Evolutionary conservation across 257 asterid species (phyloP).

Genomic region (Capsicum chinense): DNA sequence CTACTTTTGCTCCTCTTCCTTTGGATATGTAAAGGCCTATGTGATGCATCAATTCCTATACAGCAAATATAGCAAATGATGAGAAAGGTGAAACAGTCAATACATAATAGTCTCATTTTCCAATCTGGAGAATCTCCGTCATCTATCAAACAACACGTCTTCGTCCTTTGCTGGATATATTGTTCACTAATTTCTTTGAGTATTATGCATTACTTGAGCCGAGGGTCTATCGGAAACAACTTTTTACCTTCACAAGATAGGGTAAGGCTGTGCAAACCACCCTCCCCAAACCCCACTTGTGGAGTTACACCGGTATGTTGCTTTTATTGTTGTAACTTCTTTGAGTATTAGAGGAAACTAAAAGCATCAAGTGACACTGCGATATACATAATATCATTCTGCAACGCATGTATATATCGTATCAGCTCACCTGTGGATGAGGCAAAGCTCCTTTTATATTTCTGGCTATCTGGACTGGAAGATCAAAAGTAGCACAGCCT

Average conservation of each 20-base stretch:
- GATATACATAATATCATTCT: background rate
- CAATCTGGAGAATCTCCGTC: background rate
- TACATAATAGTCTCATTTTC: background rate
- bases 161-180: background rate
- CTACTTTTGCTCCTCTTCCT: conserved; percentile 89
- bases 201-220: no score
- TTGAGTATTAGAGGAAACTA: background rate
- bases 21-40: conserved; percentile 83
- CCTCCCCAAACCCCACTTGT: no score
- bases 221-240: no score
- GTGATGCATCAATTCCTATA: conserved; percentile 82
- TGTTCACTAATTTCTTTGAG: background rate
- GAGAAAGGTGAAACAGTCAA: conserved; percentile 24
- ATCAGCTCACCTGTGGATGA: conserved; percentile 82
- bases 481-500: conserved; percentile 88
- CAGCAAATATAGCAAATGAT: conserved; percentile 17
- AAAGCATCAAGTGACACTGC: background rate
- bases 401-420: background rate
- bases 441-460: conserved; percentile 71
- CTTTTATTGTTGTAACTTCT: no score
- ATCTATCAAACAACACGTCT: background rate
- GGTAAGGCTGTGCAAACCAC: no score
- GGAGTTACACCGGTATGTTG: no score
- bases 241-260: no score
- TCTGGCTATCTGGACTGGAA: conserved; percentile 64